Base-by-base conservation (phyloP, 257 asterid genomes). In the Salvia splendens region DNA sequence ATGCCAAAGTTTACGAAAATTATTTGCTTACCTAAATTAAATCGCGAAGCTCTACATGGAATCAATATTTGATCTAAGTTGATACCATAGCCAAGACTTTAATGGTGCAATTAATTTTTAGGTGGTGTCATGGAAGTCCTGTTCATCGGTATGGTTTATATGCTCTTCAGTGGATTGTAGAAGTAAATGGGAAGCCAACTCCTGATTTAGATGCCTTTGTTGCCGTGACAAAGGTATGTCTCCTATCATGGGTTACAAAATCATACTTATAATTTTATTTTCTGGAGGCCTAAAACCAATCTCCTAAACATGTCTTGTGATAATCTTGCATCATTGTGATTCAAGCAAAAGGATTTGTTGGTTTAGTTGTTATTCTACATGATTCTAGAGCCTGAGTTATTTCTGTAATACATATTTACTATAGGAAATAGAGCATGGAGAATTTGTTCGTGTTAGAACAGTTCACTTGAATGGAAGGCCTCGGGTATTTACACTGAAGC, bases 111-210 rank as follows among this genome's bases (percentile, higher is more conserved):
- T 69, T 9, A 10, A 36, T 45, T 67, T 59, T 75, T 86, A 93
- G 99, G 91, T 86, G 95, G 97, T 90, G 99, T 78, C 96, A 90
- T 62, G 99, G 99, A 58, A 93, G 99, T 82, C 99, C 99, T 71
- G 99, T 61, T 35, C 95, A 90, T 74, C 81, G 96, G 36, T 93
- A 88, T 77, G 95, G 97, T 75, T 84, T 90, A 58, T 91, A 90
- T 83, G 95, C 99, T 62, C 97, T 88, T 64, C 99, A 85, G 74
- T 93, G 97, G 97, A 93, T 90, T 49, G 91, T 90, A n/a, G 96
- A 90, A 84, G 88, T 93, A 36, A 93, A 93, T 54, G 99, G 99
- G 61, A 90, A 85, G 75, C 92, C 84, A 56, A 93, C 96, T 70
- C 95, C 95, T 15, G 83, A 87, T 78, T 82, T 93, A 78, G 97